These are phyloP conservation scores for Pterocarpus macrocarpus DNA, from an alignment of 306 rosid species.

Conservation along the genomic window DNA sequence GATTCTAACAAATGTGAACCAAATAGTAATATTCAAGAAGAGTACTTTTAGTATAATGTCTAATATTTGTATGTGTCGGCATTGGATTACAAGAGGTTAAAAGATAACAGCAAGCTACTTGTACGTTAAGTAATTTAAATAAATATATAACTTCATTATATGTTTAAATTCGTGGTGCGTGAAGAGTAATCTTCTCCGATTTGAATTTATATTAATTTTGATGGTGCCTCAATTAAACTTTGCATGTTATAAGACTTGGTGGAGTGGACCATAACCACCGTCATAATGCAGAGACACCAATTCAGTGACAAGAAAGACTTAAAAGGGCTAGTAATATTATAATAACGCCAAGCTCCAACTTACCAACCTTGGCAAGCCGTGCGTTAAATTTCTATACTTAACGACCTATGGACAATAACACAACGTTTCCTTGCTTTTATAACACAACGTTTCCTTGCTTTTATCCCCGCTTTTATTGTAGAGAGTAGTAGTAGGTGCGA, in stretches of 20 bases:
- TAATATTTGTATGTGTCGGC: too few species aligned
- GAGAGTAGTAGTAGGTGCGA: slow-evolving; percentile 47
- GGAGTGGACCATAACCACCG: neutral
- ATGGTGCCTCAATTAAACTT: slow-evolving; percentile 6
- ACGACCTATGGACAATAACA: slow-evolving; percentile 41
- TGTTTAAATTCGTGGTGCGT: too few species aligned
- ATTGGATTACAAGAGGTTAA: too few species aligned
- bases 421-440: slow-evolving; percentile 50
- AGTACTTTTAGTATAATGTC: neutral
- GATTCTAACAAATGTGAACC: neutral
- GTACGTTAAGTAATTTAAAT: neutral
- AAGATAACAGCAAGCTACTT: neutral
- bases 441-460: slow-evolving; percentile 53
- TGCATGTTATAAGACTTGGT: neutral
- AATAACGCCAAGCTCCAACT: slow-evolving; percentile 47
- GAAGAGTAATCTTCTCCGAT: neutral
- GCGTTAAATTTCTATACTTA: slow-evolving; percentile 39
- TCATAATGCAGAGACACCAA: slow-evolving; percentile 12
- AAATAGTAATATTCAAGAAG: neutral
- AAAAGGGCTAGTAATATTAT: neutral
- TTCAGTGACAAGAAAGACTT: slow-evolving; percentile 11
- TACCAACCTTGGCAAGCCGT: slow-evolving; percentile 36
- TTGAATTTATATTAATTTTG: neutral
- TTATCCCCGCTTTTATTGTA: slow-evolving; percentile 45
- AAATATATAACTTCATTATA: neutral